Percentiles rank a stretch among this genome's conserved stretches.
Conservation (phyloP, 257 asterid species). For the Vinca minor region DNA sequence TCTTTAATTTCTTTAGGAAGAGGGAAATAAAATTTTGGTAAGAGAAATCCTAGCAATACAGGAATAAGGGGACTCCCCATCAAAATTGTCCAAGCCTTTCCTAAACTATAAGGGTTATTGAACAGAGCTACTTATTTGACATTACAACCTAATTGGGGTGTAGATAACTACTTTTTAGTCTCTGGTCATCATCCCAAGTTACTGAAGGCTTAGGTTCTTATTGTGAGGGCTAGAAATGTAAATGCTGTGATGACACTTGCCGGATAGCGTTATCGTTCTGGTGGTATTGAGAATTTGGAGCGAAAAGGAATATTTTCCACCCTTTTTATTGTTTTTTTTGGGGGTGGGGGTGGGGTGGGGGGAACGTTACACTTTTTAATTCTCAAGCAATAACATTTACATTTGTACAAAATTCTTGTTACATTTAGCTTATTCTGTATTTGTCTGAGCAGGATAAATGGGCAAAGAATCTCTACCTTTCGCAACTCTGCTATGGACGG, state of each 20-base stretch:
- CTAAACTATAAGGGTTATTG: neutral
- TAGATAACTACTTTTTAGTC: neutral
- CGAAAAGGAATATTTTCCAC: neutral
- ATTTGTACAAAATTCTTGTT: neutral
- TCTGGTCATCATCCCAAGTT: neutral
- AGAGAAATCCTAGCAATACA: neutral
- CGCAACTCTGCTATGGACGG: conserved; percentile 13
- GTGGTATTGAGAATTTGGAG: neutral
- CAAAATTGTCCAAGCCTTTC: neutral
- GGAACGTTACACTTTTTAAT: too few species aligned
- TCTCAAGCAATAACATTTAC: neutral
- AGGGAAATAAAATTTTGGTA: neutral
- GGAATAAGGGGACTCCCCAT: neutral
- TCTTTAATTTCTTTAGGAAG: neutral
- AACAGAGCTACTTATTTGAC: neutral
- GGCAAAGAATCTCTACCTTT: conserved; percentile 5
- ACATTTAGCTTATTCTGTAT: neutral
- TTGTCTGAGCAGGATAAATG: conserved; percentile 7
- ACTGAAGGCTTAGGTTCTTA: neutral
- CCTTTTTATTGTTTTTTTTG: too few species aligned
- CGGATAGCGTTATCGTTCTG: neutral
- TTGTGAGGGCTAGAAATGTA: neutral
- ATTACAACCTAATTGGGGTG: neutral
- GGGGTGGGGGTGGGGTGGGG: too few species aligned
- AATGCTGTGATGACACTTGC: neutral